Evolutionary conservation across 352 stramenopile species (phyloP).

Genomic region (Pythium phragmiticola): DNA sequence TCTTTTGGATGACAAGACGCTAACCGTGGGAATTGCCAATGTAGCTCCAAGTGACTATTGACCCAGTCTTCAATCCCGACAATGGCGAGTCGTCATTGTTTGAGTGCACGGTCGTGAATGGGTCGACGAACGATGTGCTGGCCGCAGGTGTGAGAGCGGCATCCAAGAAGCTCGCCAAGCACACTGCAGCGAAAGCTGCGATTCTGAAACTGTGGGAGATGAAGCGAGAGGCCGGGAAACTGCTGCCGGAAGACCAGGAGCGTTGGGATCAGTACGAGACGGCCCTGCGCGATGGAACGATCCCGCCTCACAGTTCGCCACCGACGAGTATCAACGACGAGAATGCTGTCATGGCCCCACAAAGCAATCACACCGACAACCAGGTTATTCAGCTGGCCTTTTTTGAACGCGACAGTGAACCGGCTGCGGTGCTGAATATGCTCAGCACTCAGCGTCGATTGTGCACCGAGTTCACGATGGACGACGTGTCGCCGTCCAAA

Average conservation of each 20-base stretch:
- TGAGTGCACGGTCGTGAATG: slow-evolving; percentile 53
- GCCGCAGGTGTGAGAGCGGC: slow-evolving; percentile 47
- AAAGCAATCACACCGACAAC: not conserved
- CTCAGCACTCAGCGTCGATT: slow-evolving; percentile 45
- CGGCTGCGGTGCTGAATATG: slow-evolving; percentile 54
- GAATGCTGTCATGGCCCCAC: not conserved
- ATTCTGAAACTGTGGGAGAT: slow-evolving; percentile 77
- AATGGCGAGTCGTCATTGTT: slow-evolving; percentile 60
- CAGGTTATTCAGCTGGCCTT: slow-evolving; percentile 30
- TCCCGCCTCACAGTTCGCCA: not conserved
- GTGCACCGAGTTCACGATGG: slow-evolving; percentile 41
- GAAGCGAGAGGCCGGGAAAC: slow-evolving; percentile 59
- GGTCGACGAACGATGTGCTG: slow-evolving; percentile 36
- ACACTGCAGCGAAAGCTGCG: slow-evolving; percentile 53
- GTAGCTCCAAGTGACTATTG: slow-evolving; percentile 51
- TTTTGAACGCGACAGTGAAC: slow-evolving; percentile 43
- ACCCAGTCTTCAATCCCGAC: slow-evolving; percentile 41
- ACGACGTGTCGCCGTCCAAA: slow-evolving; percentile 45
- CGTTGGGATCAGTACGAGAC: slow-evolving; percentile 58
- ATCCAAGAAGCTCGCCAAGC: slow-evolving; percentile 76
- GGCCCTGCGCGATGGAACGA: slow-evolving; percentile 39
- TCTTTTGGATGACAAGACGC: not conserved
- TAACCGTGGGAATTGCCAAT: not conserved
- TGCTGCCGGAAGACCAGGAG: slow-evolving; percentile 49
- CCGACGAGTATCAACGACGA: not conserved